Evolutionary conservation across 768 basidiomycete species (phyloP), one percentile per base, ranked within the genome.

Genomic region (Lactifluus volemus): DNA sequence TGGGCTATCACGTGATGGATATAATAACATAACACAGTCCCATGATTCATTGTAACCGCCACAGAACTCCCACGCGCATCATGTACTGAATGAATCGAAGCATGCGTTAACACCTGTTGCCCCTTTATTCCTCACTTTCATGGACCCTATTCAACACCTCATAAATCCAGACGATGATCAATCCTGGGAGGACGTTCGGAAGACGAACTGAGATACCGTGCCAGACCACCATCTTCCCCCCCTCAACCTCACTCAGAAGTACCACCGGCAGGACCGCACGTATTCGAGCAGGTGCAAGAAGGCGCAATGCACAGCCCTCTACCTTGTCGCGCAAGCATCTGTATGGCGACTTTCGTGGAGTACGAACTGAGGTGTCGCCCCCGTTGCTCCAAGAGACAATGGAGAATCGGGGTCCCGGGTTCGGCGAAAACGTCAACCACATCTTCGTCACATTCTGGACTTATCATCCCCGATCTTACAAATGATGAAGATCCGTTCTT

Each of bases 401-500:
- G 12, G 29, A 1, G 3, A 32, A 15, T 19, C 38, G 21, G 41
- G 36, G 30, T 29, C 29, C 36, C 9, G 12, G 39, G 4, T 17
- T 47, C 19, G 2, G 32, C 17, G 10, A 52, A 21, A 21, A 38
- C 25, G 42, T 53, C 19, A 30, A n/a, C 1, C 53, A 17, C 25
- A 5, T 36, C 3, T 58, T 5, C 58, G 59, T 7, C 88, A 84
- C 68, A 30, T 72, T 19, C 67, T 80, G 25, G 81, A 82, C 66
- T 70, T 89, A 39, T 30, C 84, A 58, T 69, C 68, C 45, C 74
- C 70, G 19, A 78, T 82, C 0, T 65, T 87, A 45, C 68, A 72
- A 17, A 74, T 82, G 34, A 75, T 88, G 60, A 79, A 81, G 44
- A 74, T 55, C 87, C 87, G 1, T 74, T 89, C 14, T 77, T 78